Evolutionary conservation across 371 early-diverging fungal genomes (phyloP).

Genomic region (Rhizopus sp.): DNA sequence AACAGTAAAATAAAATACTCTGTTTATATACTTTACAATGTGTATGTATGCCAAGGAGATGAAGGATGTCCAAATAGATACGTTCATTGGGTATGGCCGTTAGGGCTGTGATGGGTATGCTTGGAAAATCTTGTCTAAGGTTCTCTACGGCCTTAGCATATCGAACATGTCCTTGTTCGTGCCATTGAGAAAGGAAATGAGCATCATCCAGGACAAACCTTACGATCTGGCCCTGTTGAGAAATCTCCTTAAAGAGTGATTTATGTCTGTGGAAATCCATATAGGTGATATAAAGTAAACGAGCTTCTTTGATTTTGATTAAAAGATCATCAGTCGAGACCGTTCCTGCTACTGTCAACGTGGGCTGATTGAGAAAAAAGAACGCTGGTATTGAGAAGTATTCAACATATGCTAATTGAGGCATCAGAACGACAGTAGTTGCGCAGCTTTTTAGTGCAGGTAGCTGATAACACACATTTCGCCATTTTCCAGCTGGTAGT

Average conservation of each 20-base stretch:
- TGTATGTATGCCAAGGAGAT: not conserved
- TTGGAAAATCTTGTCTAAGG: not conserved
- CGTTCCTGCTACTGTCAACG: not conserved
- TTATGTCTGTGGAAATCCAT: not conserved
- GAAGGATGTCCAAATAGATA: not conserved
- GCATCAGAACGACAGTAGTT: not conserved
- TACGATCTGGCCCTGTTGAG: not conserved
- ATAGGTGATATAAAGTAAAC: not conserved
- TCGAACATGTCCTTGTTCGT: not conserved
- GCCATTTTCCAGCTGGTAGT: not conserved
- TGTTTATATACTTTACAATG: not conserved
- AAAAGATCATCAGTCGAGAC: not conserved
- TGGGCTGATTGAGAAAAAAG: not conserved
- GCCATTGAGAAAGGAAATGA: constrained; percentile 8
- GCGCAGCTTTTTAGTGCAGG: not conserved
- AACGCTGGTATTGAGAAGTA: not conserved
- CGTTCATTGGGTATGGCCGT: constrained; percentile 10
- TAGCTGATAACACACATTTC: not conserved
- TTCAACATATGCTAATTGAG: not conserved
- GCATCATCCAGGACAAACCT: constrained; percentile 2
- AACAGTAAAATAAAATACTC: constrained; percentile 1
- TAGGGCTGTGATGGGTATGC: constrained; percentile 6
- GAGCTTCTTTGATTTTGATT: not conserved
- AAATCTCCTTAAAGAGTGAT: not conserved
- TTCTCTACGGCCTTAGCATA: constrained; percentile 2